Conservation (phyloP, 371 early-diverging fungal genomes). For the Mortierella sp. region DNA sequence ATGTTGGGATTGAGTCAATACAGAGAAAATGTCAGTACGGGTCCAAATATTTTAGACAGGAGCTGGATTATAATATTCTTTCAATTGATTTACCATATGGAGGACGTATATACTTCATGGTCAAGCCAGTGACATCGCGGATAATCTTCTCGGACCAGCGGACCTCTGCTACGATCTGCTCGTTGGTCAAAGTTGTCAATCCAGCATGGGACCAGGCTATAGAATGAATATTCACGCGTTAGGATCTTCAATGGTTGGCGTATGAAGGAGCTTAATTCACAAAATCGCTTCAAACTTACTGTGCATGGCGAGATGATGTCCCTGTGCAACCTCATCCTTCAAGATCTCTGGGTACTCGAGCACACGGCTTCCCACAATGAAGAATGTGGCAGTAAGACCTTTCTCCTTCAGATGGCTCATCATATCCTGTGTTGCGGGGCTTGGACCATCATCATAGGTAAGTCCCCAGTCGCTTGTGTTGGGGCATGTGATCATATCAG, state of each 20-base stretch:
- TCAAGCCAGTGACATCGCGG: constrained; percentile 63
- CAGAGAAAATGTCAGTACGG: too few relatives aligned
- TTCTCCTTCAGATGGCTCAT: constrained; percentile 60
- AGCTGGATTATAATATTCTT: too few relatives aligned
- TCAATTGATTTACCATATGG: constrained; percentile 47
- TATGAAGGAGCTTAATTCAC: not conserved
- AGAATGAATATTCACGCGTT: not conserved
- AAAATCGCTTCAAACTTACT: constrained; percentile 23
- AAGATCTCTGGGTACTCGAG: constrained; percentile 64
- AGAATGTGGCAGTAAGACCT: constrained; percentile 70
- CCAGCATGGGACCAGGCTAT: constrained; percentile 78
- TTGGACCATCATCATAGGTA: constrained; percentile 76
- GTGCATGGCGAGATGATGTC: constrained; percentile 55
- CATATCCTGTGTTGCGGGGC: constrained; percentile 59
- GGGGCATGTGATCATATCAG: constrained; percentile 54
- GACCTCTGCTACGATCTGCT: constrained; percentile 80
- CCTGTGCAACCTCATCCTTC: constrained; percentile 38
- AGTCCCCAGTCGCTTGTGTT: constrained; percentile 42
- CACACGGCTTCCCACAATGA: constrained; percentile 71
- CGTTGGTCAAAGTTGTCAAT: constrained; percentile 78
- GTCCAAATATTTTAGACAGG: too few relatives aligned
- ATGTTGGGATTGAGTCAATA: not conserved
- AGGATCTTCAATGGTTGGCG: too few relatives aligned
- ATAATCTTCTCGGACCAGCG: constrained; percentile 76
- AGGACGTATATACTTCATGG: constrained; percentile 55